These are phyloP conservation scores for Arctium minus DNA, from an alignment of 129 eudicot species.

Conservation along the genomic window DNA sequence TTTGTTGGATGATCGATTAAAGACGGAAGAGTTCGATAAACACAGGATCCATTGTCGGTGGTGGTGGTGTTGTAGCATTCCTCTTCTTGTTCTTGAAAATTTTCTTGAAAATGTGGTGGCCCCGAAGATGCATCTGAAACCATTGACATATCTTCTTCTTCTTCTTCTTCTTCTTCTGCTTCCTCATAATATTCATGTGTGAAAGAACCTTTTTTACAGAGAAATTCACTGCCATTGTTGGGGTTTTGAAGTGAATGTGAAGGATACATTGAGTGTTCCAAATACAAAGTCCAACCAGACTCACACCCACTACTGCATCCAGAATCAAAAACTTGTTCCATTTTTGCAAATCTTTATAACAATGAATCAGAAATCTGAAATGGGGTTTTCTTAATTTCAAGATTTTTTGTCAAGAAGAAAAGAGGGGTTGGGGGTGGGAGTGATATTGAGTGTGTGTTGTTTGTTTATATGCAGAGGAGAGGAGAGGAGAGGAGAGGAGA, in stretches of 20 bases:
- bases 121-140: slow-evolving; percentile 93
- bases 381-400: slow-evolving; percentile 2
- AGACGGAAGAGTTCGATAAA: background rate
- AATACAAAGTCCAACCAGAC: slow-evolving; percentile 88
- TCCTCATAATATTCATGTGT: slow-evolving; percentile 1
- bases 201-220: slow-evolving; percentile 10
- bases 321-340: slow-evolving; percentile 41
- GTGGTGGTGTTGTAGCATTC: slow-evolving; percentile 11
- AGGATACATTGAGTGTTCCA: slow-evolving; percentile 56
- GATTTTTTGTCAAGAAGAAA: background rate
- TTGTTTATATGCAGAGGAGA: background rate
- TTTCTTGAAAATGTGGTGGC: slow-evolving; percentile 57
- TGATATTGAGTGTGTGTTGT: background rate
- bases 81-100: slow-evolving; percentile 16
- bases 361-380: slow-evolving; percentile 10
- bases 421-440: background rate
- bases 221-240: slow-evolving; percentile 11
- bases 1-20: slow-evolving; percentile 11
- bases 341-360: background rate
- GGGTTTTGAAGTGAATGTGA: slow-evolving; percentile 28
- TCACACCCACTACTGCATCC: slow-evolving; percentile 84
- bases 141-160: slow-evolving; percentile 80
- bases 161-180: slow-evolving; percentile 21
- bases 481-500: background rate
- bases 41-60: slow-evolving; percentile 4